phyloP scores from a whole-genome alignment of 257 asterid species.

The Fraxinus excelsior region DNA sequence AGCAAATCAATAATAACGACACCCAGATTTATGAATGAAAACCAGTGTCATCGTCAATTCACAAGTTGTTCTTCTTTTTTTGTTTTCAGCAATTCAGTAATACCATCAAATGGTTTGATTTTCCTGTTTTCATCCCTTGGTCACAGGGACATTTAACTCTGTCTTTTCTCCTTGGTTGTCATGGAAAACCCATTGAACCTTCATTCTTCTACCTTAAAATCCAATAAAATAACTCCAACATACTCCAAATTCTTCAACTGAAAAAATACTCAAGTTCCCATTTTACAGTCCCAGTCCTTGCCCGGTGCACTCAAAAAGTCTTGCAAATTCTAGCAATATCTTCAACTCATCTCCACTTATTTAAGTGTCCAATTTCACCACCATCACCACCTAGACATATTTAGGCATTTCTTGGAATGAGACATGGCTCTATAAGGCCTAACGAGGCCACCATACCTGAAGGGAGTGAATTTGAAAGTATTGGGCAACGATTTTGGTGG shows the following conservation, averaged over 20 bases:
- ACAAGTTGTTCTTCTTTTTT: too few species aligned
- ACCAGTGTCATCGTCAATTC: too few species aligned
- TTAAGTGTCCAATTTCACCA: conserved; percentile 83
- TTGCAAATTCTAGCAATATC: conserved; percentile 62
- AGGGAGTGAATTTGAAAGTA: conserved; percentile 78
- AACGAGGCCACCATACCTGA: conserved; percentile 87
- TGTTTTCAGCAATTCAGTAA: too few species aligned
- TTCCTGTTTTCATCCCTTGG: neutral
- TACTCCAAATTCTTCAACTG: conserved; percentile 38
- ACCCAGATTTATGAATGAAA: too few species aligned
- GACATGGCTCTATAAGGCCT: conserved; percentile 89
- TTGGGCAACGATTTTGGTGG: conserved; percentile 22
- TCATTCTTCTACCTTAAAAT: conserved; percentile 56
- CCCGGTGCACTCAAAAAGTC: conserved; percentile 48
- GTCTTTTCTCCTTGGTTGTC: conserved; percentile 41
- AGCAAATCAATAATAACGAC: too few species aligned
- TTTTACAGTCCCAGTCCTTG: conserved; percentile 90
- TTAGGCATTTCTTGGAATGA: conserved; percentile 73
- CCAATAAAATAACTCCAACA: conserved; percentile 48
- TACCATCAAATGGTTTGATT: too few species aligned
- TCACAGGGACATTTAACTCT: neutral
- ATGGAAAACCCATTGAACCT: conserved; percentile 76
- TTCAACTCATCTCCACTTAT: conserved; percentile 83
- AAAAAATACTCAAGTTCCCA: conserved; percentile 83
- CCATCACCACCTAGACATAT: conserved; percentile 96